A percentile compares a stretch with the other conserved stretches of the same genome.
Conservation (phyloP, 495 filamentous ascomycete genomes). For the Penicillium ucsense region DNA sequence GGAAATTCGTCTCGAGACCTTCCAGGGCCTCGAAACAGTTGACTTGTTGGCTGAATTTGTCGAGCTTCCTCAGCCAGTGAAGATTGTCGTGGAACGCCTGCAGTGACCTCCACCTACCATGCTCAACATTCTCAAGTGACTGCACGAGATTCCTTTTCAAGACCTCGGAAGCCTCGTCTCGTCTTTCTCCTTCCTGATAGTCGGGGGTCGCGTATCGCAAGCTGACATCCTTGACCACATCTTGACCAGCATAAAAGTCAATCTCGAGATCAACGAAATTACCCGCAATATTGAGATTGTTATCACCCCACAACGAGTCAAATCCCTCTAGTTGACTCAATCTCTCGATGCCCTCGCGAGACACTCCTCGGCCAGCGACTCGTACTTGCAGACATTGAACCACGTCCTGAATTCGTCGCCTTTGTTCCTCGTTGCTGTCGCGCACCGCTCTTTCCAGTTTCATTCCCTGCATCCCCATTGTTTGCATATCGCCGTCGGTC, state of each 20-base stretch:
- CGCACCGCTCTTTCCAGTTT: constrained; percentile 31
- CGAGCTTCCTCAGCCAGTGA: constrained; percentile 64
- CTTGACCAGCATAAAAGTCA: constrained; percentile 35
- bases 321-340: constrained; percentile 63
- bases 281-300: constrained; percentile 63
- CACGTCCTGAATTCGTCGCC: constrained; percentile 40
- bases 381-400: constrained; percentile 32
- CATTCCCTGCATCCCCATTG: constrained; percentile 31
- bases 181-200: constrained; percentile 30
- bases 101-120: constrained; percentile 46
- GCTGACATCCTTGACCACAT: constrained; percentile 37
- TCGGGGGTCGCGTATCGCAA: constrained; percentile 37
- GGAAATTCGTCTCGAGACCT: constrained; percentile 65
- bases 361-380: constrained; percentile 48
- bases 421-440: constrained; percentile 45
- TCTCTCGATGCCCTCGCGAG: constrained; percentile 72
- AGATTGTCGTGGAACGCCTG: constrained; percentile 71
- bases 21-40: constrained; percentile 86
- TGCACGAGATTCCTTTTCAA: constrained; percentile 42
- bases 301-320: constrained; percentile 62
- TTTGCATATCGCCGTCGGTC: constrained; percentile 37
- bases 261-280: constrained; percentile 46
- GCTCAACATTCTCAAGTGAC: constrained; percentile 25
- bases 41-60: constrained; percentile 70
- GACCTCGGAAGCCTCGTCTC: constrained; percentile 40